Evolutionary conservation across 805 yeast genomes (phyloP), one percentile per base, ranked within the genome.

Genomic region (Nakazawaea pomicola): DNA sequence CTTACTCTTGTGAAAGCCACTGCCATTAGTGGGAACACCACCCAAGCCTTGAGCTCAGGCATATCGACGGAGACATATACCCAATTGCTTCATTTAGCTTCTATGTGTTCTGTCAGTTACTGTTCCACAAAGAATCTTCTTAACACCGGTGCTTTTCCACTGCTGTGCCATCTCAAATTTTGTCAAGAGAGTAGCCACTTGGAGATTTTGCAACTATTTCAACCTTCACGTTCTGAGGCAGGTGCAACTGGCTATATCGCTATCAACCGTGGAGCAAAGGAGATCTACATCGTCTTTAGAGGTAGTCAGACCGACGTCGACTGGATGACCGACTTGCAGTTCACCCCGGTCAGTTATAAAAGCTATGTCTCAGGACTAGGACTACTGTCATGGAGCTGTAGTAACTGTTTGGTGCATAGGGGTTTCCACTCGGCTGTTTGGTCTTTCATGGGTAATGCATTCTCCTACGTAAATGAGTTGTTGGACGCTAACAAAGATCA

Each of bases 261-360:
- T 7, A 60, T 70, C 8, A 83, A 79, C 53, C 69, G 67, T 45
- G 47, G 48, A 2, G 52, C 56, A 16, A 54, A 65, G 33, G 65
- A 70, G 36, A 60, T 83, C 4, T 54, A 72, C 16, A 55, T 80
- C 31, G 74, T 67, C 0, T 80, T 78, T 49, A 68, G 88, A 59
- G 93, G 93, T 4, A 76, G 88, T 0, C 61, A 78, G 1, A 68
- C 80, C 7, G 55, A 67, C 12, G 66, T 69, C 31, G 93, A 85
- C 54, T 79, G 85, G 82, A 41, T 69, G 10, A 67, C 77, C 24
- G 83, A 85, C 58, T 62, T 81, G 36, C 66, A 68, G 29, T 64
- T 73, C 28, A 39, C 62, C 4, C 77, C 76, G 5, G 64, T 67
- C 3, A 52, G 53, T 0, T 82, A 77, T 53, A 49, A 53, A 12